These are phyloP conservation scores for Dioscorea alata DNA, from an alignment of 106 monocot genomes.

Conservation along the genomic window DNA sequence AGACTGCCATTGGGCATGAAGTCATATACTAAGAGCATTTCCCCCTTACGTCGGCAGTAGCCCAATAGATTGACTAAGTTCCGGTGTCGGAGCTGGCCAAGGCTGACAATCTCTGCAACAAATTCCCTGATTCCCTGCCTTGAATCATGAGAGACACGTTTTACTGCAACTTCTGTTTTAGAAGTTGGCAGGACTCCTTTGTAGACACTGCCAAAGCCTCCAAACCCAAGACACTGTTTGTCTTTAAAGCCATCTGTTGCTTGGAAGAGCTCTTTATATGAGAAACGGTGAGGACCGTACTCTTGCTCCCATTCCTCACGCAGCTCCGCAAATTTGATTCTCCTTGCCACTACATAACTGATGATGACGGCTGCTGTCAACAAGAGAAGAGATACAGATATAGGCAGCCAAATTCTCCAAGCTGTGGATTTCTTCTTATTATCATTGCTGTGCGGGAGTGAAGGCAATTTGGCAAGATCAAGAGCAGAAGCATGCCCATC, in stretches of 20 bases:
- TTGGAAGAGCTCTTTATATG: not conserved
- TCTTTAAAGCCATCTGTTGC: slow-evolving; percentile 3
- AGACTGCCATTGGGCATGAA: slow-evolving; percentile 1
- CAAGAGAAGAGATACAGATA: slow-evolving; percentile 2
- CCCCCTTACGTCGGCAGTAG: slow-evolving; percentile 3
- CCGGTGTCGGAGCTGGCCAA: slow-evolving; percentile 4
- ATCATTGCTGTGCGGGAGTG: not conserved
- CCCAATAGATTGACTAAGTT: not conserved
- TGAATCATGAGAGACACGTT: slow-evolving; percentile 2
- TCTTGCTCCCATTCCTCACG: slow-evolving; percentile 10
- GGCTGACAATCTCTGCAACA: slow-evolving; percentile 3
- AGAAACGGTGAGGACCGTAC: slow-evolving; percentile 6
- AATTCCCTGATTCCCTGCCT: slow-evolving; percentile 1
- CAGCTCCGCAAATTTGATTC: slow-evolving; percentile 6
- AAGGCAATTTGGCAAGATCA: not conserved
- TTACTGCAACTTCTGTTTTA: not conserved
- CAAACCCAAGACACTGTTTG: not conserved
- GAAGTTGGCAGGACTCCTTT: slow-evolving; percentile 1
- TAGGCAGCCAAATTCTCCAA: not conserved
- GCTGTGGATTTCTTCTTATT: not conserved
- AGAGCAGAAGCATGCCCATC: slow-evolving; percentile 4
- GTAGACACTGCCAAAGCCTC: slow-evolving; percentile 7
- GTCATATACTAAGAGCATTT: not conserved
- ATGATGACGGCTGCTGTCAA: not conserved
- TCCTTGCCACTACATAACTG: not conserved